phyloP scores from a whole-genome alignment of 2,329 filamentous ascomycete species.

The Mycosphaerelloides madeirae region DNA sequence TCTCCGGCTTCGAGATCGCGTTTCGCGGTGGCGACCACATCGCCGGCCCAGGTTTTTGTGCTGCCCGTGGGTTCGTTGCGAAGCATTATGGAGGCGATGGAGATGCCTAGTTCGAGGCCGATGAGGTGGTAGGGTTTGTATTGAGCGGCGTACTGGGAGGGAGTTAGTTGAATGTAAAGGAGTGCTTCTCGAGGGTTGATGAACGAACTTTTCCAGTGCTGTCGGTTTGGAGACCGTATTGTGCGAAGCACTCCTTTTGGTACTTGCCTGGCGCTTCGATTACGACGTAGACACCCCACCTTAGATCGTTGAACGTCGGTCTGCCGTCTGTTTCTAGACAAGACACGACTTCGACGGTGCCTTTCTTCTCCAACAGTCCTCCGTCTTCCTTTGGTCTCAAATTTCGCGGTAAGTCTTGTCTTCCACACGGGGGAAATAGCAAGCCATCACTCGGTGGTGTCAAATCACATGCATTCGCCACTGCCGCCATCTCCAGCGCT shows the following conservation, averaged over 20 bases:
- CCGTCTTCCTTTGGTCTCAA: constrained; percentile 41
- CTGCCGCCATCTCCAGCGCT: constrained; percentile 46
- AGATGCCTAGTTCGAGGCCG: constrained; percentile 44
- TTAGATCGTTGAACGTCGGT: constrained; percentile 38
- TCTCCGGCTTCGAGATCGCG: constrained; percentile 42
- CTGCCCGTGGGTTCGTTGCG: constrained; percentile 45
- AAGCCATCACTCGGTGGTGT: constrained; percentile 40
- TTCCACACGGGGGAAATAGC: constrained; percentile 43
- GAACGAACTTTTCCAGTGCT: constrained; percentile 30
- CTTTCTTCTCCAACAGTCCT: constrained; percentile 39
- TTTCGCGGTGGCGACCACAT: constrained; percentile 47
- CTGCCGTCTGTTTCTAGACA: constrained; percentile 43
- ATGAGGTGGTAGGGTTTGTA: constrained; percentile 49
- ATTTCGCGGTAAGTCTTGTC: constrained; percentile 40
- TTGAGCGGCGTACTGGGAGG: constrained; percentile 37
- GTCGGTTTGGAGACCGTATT: constrained; percentile 45
- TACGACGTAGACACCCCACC: constrained; percentile 45
- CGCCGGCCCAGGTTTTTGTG: constrained; percentile 41
- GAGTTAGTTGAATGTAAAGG: background rate
- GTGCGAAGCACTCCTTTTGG: constrained; percentile 42
- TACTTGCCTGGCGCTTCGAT: constrained; percentile 40
- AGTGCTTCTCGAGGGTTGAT: too few species aligned
- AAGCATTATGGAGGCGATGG: constrained; percentile 43
- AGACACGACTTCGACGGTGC: constrained; percentile 44
- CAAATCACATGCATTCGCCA: constrained; percentile 44